These are phyloP conservation scores for Suhomyces atakaporum DNA, from an alignment of 1,139 yeast genomes.

Conservation along the genomic window DNA sequence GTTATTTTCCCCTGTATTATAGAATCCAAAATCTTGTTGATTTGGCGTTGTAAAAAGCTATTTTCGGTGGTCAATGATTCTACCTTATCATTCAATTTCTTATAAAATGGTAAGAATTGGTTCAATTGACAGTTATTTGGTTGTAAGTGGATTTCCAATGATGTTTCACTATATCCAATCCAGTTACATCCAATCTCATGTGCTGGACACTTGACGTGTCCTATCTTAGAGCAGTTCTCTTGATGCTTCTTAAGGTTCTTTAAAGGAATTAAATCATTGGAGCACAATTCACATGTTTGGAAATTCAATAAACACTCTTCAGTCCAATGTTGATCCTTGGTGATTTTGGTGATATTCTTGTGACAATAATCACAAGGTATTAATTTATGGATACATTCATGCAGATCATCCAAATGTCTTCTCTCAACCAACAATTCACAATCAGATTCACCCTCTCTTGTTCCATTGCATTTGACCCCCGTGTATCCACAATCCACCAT, in stretches of 20 bases:
- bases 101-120: conserved; percentile 33
- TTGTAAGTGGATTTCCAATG: conserved; percentile 41
- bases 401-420: conserved; percentile 19
- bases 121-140: conserved; percentile 34
- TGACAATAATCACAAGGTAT: conserved; percentile 46
- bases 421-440: conserved; percentile 26
- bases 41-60: conserved; percentile 40
- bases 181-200: conserved; percentile 43
- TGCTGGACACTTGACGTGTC: conserved; percentile 43
- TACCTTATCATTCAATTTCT: conserved; percentile 19
- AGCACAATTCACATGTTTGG: conserved; percentile 42
- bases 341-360: conserved; percentile 30
- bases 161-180: conserved; percentile 40
- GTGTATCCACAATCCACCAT: conserved; percentile 52
- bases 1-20: conserved; percentile 54
- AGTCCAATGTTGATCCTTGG: conserved; percentile 36
- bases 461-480: conserved; percentile 47
- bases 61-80: conserved; percentile 21
- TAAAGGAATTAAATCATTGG: conserved; percentile 42
- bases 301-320: conserved; percentile 44
- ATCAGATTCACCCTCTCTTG: conserved; percentile 15
- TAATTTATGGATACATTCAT: conserved; percentile 36
- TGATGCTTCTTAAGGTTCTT: conserved; percentile 36
- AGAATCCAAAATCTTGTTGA: conserved; percentile 49
- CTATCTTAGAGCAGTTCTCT: conserved; percentile 37